phyloP scores from a whole-genome alignment of 495 filamentous ascomycete species.

The Aspergillus wentii region DNA sequence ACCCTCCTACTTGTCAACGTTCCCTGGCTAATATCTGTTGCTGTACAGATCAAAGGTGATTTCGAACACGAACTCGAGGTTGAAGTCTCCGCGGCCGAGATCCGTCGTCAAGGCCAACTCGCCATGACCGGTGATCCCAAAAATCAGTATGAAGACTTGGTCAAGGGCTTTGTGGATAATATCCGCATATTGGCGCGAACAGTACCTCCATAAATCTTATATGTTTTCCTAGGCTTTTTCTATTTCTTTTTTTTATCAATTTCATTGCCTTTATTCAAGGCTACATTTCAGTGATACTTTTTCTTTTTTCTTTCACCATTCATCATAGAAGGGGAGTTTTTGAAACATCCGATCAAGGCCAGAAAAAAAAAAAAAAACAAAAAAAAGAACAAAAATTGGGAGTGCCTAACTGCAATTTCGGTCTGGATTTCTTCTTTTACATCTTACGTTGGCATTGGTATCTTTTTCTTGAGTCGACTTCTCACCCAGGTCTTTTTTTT shows the following conservation, averaged over 20 bases:
- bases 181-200: slow-evolving; percentile 61
- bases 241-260: slow-evolving; percentile 1
- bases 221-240: not conserved
- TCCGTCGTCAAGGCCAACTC: slow-evolving; percentile 65
- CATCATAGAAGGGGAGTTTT: too few relatives aligned
- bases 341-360: too few relatives aligned
- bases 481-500: too few relatives aligned
- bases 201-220: slow-evolving; percentile 29
- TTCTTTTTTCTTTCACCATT: slow-evolving; percentile 7
- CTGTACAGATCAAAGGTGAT: slow-evolving; percentile 39
- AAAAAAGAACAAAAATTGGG: too few relatives aligned
- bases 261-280: not conserved
- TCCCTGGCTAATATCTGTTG: slow-evolving; percentile 1
- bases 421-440: too few relatives aligned
- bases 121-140: slow-evolving; percentile 47
- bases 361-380: too few relatives aligned
- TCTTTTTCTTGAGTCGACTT: too few relatives aligned
- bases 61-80: slow-evolving; percentile 90
- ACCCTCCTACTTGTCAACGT: not conserved
- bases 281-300: slow-evolving; percentile 1
- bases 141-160: slow-evolving; percentile 66
- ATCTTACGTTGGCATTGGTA: too few relatives aligned
- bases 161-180: slow-evolving; percentile 83
- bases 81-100: slow-evolving; percentile 62
- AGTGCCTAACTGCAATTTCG: too few relatives aligned